Base-by-base conservation (phyloP, 805 yeast species). In the Metschnikowia reukaufii region DNA sequence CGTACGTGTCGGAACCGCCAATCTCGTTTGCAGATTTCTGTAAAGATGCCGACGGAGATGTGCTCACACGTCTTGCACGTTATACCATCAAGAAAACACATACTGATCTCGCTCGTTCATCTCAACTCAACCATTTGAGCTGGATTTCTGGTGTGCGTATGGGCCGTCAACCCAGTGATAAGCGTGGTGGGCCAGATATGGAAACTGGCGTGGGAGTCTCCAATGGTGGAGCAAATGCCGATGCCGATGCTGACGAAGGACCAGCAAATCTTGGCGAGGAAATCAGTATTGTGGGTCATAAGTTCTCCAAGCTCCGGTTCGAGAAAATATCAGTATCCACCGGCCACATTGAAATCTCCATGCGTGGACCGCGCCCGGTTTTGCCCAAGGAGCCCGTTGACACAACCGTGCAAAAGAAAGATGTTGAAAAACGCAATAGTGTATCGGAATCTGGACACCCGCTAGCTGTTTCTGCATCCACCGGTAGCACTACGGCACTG, bases 141-240 rank as follows among this genome's bases (percentile, higher is more conserved):
- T 92, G 98, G 98, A 83, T 95, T 32, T 84, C 97, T 0, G 97
- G 98, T 42, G 96, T 92, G 6, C 74, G 90, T 47, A 80, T 92
- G 52, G 88, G 88, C 1, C 69, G 73, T 35, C 67, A 70, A 46
- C 58, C 63, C 7, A 69, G 74, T 0, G 65, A 74, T 27, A 36
- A 44, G 7, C 38, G 48, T 7, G n/a, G n/a, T n/a, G n/a, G n/a
- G n/a, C n/a, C n/a, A n/a, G n/a, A n/a, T n/a, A n/a, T n/a, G n/a
- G n/a, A n/a, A n/a, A n/a, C n/a, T n/a, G n/a, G n/a, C n/a, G n/a
- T n/a, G n/a, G n/a, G n/a, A n/a, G n/a, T n/a, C n/a, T n/a, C n/a
- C n/a, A n/a, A n/a, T n/a, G n/a, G n/a, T n/a, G 45, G 42, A 4
- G 39, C 12, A 25, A 25, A 44, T 34, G 43, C 33, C 15, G 44